Base-by-base conservation (phyloP, 257 asterid genomes). In the Hygrophila difformis region DNA sequence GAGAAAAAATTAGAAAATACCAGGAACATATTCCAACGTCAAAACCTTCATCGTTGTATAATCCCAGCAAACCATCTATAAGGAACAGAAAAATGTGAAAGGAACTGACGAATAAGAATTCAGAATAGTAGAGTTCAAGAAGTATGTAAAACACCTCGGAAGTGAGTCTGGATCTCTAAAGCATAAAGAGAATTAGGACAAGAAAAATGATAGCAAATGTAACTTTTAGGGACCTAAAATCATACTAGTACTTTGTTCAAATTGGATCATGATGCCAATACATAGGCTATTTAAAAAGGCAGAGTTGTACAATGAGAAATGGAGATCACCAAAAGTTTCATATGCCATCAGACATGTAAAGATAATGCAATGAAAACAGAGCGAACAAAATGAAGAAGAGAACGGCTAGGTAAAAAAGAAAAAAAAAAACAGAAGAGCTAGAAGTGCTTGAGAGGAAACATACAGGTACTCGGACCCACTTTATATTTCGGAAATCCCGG, bases 381-480 rank as follows among this genome's bases (percentile, higher is more conserved):
- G 12, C 38, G 17, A 17, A 18, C n/a, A 29, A 40, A 9, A 34
- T 34, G 45, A 29, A 26, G 22, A 54, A 44, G 31, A 55, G 23
- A 57, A 28, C 46, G 22, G 56, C 50, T 15, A 8, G 8, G 1
- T 26, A 26, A 5, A 26, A 26, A 26, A 8, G 7, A 26, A 8
- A 26, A 3, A 8, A 0, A 33, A 11, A 4, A 8, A 51, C 35
- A 36, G 12, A 54, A 60, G 58, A 41, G 38, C 18, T 24, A 28
- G 48, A 33, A 28, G 57, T n/a, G 31, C 13, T 57, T 55, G 12
- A 35, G 49, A 50, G 63, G 82, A 72, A 63, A 79, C 98, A 59
- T 89, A 89, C 98, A 65, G 98, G 98, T 28, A 89, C 92, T 49
- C 98, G 84, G 64, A 85, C 94, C 98, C 98, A 89, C 81, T 89